Evolutionary conservation across 108 stramenopile species (phyloP), one percentile per base, ranked within the genome.

Genomic region (Cyclotella kingstonii): DNA sequence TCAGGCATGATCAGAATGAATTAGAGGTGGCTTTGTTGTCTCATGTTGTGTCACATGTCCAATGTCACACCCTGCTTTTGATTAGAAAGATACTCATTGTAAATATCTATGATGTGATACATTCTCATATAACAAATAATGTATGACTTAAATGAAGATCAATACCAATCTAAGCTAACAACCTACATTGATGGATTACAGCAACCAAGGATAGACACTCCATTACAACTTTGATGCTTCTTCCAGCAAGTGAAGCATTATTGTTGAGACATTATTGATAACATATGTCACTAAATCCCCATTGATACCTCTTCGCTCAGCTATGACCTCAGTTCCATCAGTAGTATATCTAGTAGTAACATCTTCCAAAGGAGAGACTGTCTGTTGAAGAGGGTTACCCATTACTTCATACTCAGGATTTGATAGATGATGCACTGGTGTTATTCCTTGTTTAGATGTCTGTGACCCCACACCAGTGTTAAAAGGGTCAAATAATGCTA

Each of bases 401-500:
- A 15, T 18, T n/a, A 6, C 14, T 15, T n/a, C 18, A 46, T 15
- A 47, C 31, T 47, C n/a, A 1, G n/a, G 28, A 12, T 30, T 21
- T 7, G 7, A 23, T 12, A 2, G 1, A 15, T 27, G 35, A 35
- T 9, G 19, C 15, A 36, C 3, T 1, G 22, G 21, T 23, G 35
- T 1, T 2, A 18, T 4, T 18, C 21, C 11, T 9, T 49, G 6
- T 2, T 26, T 41, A 3, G 0, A n/a, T 40, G 3, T 39, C n/a
- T n/a, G n/a, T n/a, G n/a, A n/a, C 52, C 12, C 14, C 27, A 33
- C 36, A 31, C 21, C 29, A 29, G 21, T 48, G 36, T 66, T 28
- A 27, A 45, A 63, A 1, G 81, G 78, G 23, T 67, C 81, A 59
- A 71, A 61, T 49, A 85, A 81, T 22, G 76, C 84, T 17, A 85